Percentiles rank a stretch among this genome's conserved stretches.
Evolutionary conservation across 2,329 filamentous ascomycete genomes (phyloP).

Genomic region (Orbilia ellipsospora): DNA sequence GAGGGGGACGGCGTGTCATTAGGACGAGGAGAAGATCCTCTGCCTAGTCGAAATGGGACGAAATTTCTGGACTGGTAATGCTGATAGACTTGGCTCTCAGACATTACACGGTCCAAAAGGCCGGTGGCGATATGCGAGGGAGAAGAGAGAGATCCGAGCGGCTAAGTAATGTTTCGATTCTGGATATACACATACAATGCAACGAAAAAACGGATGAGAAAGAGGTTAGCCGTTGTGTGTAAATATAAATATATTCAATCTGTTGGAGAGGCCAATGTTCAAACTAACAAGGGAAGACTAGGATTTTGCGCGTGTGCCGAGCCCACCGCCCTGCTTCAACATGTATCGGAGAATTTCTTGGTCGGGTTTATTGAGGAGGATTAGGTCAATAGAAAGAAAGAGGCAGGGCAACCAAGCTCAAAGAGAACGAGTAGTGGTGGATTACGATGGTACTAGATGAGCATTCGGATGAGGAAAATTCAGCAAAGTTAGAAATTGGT

Average conservation of each 20-base stretch:
- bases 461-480: conserved; percentile 1
- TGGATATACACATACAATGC: not conserved
- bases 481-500: too few species aligned
- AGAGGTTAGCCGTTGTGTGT: conserved; percentile 32
- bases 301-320: conserved; percentile 29
- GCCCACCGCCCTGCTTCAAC: conserved; percentile 43
- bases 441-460: too few species aligned
- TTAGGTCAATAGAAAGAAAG: not conserved
- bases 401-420: not conserved
- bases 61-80: conserved; percentile 55
- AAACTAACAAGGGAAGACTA: not conserved
- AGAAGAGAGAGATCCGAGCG: not conserved
- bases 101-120: conserved; percentile 47
- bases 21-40: conserved; percentile 55
- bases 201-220: conserved; percentile 22
- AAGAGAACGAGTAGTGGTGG: conserved; percentile 1
- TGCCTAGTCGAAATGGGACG: conserved; percentile 52
- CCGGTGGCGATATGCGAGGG: not conserved
- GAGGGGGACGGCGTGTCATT: conserved; percentile 69
- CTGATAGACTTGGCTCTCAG: conserved; percentile 55
- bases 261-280: not conserved
- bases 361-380: not conserved
- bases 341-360: conserved; percentile 19
- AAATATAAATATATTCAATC: conserved; percentile 14
- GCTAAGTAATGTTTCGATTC: not conserved